Evolutionary conservation across 257 asterid species (phyloP).

Genomic region (Coffea eugenioides): DNA sequence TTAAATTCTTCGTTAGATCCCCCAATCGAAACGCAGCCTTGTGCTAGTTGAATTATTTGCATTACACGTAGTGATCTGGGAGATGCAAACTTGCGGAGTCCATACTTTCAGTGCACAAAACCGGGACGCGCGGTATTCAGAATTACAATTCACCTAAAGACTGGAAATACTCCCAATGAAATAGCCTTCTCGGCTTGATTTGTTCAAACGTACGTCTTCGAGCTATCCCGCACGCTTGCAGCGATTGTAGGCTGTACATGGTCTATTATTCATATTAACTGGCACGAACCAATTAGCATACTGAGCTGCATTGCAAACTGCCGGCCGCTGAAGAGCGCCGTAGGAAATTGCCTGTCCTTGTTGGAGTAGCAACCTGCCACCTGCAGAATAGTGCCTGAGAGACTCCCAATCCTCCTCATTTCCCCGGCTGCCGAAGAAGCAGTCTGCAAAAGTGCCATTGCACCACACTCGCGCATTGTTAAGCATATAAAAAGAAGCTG

Average conservation of each 20-base stretch:
- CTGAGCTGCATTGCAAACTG: neutral
- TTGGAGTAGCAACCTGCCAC: neutral
- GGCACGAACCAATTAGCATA: neutral
- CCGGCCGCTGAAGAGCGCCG: neutral
- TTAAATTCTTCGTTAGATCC: too few relatives aligned
- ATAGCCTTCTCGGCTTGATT: neutral
- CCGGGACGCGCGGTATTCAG: neutral
- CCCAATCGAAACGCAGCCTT: too few relatives aligned
- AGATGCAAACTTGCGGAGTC: too few relatives aligned
- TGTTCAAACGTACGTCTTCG: neutral
- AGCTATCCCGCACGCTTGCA: slow-evolving; percentile 4
- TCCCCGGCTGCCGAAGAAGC: neutral
- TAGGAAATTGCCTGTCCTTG: neutral
- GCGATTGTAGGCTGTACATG: slow-evolving; percentile 3
- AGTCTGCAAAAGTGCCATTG: neutral
- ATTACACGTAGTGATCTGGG: too few relatives aligned
- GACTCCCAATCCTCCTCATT: neutral
- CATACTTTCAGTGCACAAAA: neutral
- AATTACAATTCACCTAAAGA: neutral
- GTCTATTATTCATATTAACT: neutral
- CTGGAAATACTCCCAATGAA: neutral
- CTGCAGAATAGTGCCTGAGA: neutral
- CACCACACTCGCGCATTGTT: neutral
- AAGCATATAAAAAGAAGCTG: neutral
- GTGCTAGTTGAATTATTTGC: too few relatives aligned